Evolutionary conservation across 2,329 filamentous ascomycete species (phyloP), one percentile per base, ranked within the genome.

Genomic region (Cercospora berteroae): DNA sequence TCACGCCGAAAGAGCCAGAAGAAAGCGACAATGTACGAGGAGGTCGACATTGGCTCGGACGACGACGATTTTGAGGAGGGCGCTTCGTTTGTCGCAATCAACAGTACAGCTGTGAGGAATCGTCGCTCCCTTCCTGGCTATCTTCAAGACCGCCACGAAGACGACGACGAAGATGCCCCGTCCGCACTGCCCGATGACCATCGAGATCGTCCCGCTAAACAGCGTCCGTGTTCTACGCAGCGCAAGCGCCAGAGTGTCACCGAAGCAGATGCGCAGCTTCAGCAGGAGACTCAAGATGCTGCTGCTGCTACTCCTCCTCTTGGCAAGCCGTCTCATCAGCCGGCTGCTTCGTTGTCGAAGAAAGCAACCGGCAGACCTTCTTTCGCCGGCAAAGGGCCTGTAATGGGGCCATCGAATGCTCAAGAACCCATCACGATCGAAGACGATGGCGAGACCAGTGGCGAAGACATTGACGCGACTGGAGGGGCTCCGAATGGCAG

Each of bases 391-490:
- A 78, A 77, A 66, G 68, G 69, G 4, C 75, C 74, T 6, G 73
- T 68, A 39, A 75, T 77, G 74, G 74, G 73, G 9, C 74, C 78
- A 29, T 66, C 71, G 1, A 78, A 75, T 20, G 74, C 72, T 3
- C 71, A 76, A n/a, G 71, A 76, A 6, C 71, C 70, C 12, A 74
- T 76, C 52, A 74, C 72, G n/a, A 74, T 79, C 36, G 74, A 79
- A 7, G 75, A 74, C 23, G 74, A 77, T 18, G 65, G 69, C 36
- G 67, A 72, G 16, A 70, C 70, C 10, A 66, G 64, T 25, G 70
- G 73, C 16, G 68, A 71, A 31, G 69, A 67, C 39, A 63, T 69
- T 9, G 73, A 89, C 87, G 74, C 89, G 86, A 70, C 89, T 86
- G 70, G 87, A 84, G 61, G 87, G 81, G n/a, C 86, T 87, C 70